Evolutionary conservation across 2,329 filamentous ascomycete species (phyloP).

Genomic region (Fusarium euwallaceae): DNA sequence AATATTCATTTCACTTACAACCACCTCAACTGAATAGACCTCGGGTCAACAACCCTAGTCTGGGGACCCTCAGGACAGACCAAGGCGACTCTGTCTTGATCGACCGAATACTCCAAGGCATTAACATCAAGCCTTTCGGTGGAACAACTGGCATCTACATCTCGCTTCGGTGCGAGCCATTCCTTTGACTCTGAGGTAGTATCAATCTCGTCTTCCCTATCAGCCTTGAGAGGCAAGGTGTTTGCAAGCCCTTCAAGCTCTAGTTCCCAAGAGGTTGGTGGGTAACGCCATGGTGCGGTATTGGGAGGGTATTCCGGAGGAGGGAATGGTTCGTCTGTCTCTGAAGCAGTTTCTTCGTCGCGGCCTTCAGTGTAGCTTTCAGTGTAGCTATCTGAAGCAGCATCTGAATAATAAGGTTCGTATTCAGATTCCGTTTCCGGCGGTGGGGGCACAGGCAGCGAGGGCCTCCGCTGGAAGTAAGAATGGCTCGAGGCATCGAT

Average conservation of each 20-base stretch:
- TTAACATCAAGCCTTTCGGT: background rate
- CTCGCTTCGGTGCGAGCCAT: background rate
- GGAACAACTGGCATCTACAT: background rate
- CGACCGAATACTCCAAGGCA: background rate
- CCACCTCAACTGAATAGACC: background rate
- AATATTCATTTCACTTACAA: background rate
- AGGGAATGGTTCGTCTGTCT: background rate
- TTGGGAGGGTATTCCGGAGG: background rate
- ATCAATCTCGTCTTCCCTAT: background rate
- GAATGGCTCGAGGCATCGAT: background rate
- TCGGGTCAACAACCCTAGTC: background rate
- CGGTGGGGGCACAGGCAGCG: background rate
- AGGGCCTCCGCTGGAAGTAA: background rate
- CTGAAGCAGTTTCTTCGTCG: background rate
- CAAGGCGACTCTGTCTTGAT: background rate
- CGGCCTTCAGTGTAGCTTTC: too few relatives aligned
- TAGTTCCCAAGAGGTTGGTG: background rate
- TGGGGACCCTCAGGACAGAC: background rate
- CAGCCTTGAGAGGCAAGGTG: background rate
- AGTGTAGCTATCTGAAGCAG: too few relatives aligned
- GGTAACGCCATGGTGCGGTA: background rate
- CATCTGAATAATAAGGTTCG: too few relatives aligned
- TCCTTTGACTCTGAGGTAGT: background rate
- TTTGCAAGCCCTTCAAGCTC: background rate
- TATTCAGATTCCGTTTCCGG: background rate